Percentiles rank a stretch among this genome's conserved stretches.
Evolutionary conservation across 2,329 filamentous ascomycete species (phyloP).

Genomic region (Penicillium corylophilum): DNA sequence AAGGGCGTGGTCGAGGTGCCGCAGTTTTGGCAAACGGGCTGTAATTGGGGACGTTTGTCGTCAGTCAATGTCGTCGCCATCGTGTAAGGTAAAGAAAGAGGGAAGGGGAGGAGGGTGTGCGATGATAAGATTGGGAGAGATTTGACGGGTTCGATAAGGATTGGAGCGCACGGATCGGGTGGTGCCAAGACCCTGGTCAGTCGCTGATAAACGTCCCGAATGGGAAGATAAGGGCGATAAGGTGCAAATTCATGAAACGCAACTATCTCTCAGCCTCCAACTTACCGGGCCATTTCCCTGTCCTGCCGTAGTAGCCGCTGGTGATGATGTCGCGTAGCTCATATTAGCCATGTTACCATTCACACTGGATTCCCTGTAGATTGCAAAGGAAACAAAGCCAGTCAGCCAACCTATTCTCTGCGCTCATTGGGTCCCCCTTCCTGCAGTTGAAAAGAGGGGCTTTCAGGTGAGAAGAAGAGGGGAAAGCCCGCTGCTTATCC

Average conservation of each 20-base stretch:
- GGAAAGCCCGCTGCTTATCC: neutral
- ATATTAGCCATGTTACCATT: constrained; percentile 57
- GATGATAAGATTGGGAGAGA: constrained; percentile 46
- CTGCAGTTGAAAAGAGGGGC: constrained; percentile 9
- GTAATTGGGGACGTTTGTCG: constrained; percentile 59
- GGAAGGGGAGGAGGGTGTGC: constrained; percentile 28
- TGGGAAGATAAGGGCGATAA: constrained; percentile 28
- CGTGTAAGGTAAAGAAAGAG: constrained; percentile 20
- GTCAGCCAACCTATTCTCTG: constrained; percentile 25
- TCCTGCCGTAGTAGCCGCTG: constrained; percentile 64
- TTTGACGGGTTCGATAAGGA: constrained; percentile 49
- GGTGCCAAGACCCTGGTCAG: constrained; percentile 35
- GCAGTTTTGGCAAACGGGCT: constrained; percentile 97
- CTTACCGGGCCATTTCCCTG: constrained; percentile 53
- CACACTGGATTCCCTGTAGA: constrained; percentile 39
- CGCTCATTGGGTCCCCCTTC: constrained; percentile 5
- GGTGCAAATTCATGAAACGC: constrained; percentile 17
- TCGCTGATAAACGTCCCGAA: constrained; percentile 34
- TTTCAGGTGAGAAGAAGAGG: neutral
- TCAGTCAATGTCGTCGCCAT: constrained; percentile 52
- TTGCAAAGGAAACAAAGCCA: constrained; percentile 9
- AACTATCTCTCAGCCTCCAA: too few relatives aligned
- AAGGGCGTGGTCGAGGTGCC: constrained; percentile 91
- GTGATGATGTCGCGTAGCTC: constrained; percentile 63
- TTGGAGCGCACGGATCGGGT: constrained; percentile 36